A percentile compares a stretch with the other conserved stretches of the same genome.
These are phyloP conservation scores for Starmerella ratchasimensis DNA, from an alignment of 805 yeast genomes.

Conservation along the genomic window DNA sequence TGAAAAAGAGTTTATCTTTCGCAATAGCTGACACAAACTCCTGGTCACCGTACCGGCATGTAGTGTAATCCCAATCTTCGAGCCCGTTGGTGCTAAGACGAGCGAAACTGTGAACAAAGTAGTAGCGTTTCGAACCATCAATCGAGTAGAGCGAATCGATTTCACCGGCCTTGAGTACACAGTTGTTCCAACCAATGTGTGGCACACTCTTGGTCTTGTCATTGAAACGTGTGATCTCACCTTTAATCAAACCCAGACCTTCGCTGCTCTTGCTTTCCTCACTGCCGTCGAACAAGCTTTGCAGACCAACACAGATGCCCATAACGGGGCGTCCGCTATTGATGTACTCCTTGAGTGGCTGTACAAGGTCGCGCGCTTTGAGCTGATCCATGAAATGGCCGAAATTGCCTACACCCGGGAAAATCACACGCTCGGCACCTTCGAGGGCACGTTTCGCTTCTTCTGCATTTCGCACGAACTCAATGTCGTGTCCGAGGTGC, in stretches of 20 bases:
- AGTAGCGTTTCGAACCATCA: slow-evolving; percentile 56
- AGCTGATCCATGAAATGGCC: slow-evolving; percentile 82
- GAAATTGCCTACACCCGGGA: slow-evolving; percentile 96
- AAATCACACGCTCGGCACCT: slow-evolving; percentile 37
- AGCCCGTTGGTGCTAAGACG: slow-evolving; percentile 14
- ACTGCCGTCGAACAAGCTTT: slow-evolving; percentile 62
- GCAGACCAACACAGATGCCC: slow-evolving; percentile 98
- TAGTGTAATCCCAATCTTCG: slow-evolving; percentile 55
- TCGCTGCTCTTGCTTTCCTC: slow-evolving; percentile 52
- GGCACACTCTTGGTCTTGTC: slow-evolving; percentile 69
- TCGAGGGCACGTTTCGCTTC: slow-evolving; percentile 31
- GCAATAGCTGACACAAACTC: slow-evolving; percentile 69
- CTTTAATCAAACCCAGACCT: slow-evolving; percentile 50
- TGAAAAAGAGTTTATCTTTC: slow-evolving; percentile 73
- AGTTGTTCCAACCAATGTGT: slow-evolving; percentile 87
- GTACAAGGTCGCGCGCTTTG: slow-evolving; percentile 44
- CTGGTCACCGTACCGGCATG: slow-evolving; percentile 63
- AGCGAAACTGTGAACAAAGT: slow-evolving; percentile 81
- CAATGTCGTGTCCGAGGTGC: slow-evolving; percentile 50
- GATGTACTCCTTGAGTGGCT: slow-evolving; percentile 54
- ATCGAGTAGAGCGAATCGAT: slow-evolving; percentile 40
- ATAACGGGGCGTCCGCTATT: slow-evolving; percentile 69
- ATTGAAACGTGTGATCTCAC: slow-evolving; percentile 48
- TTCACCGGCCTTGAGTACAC: slow-evolving; percentile 10
- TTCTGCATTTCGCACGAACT: slow-evolving; percentile 16